A percentile compares a stretch with the other conserved stretches of the same genome.
phyloP scores from a whole-genome alignment of 805 yeast species.

The Metschnikowia chrysomelidarum region DNA sequence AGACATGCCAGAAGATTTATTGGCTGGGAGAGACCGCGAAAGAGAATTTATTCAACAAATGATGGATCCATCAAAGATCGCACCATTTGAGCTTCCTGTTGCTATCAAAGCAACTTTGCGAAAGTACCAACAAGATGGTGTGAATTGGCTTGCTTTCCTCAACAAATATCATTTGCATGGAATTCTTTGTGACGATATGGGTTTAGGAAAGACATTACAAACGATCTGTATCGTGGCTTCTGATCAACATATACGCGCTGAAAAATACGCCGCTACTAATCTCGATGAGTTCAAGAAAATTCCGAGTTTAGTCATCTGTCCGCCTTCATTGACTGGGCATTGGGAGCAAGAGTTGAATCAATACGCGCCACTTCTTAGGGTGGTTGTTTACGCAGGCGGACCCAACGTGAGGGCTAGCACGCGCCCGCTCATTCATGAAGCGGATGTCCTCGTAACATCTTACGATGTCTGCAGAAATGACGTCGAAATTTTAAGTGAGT shows the following conservation, averaged over 20 bases:
- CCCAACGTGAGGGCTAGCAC: slow-evolving; percentile 67
- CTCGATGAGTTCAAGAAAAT: slow-evolving; percentile 67
- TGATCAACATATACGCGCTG: slow-evolving; percentile 84
- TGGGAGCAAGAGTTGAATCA: slow-evolving; percentile 95
- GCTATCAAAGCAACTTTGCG: slow-evolving; percentile 89
- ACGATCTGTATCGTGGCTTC: slow-evolving; percentile 96
- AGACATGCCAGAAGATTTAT: slow-evolving; percentile 79
- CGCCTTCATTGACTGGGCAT: slow-evolving; percentile 97
- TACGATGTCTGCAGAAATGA: slow-evolving; percentile 97
- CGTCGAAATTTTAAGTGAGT: slow-evolving; percentile 54
- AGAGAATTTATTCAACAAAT: slow-evolving; percentile 93
- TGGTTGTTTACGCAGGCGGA: slow-evolving; percentile 89
- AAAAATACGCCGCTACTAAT: slow-evolving; percentile 59
- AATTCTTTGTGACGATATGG: slow-evolving; percentile 98
- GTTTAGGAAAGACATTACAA: slow-evolving; percentile 94
- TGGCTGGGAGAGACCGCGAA: slow-evolving; percentile 89
- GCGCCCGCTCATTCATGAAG: slow-evolving; percentile 47
- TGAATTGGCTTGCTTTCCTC: slow-evolving; percentile 94
- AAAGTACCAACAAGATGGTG: slow-evolving; percentile 97
- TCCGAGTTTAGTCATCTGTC: slow-evolving; percentile 88
- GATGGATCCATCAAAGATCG: slow-evolving; percentile 94
- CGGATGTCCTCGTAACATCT: slow-evolving; percentile 91
- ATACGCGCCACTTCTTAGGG: slow-evolving; percentile 83
- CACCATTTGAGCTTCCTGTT: slow-evolving; percentile 86
- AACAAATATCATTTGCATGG: slow-evolving; percentile 96